phyloP scores from a whole-genome alignment of 805 yeast species.

The Pichia rugopelliculosa region DNA sequence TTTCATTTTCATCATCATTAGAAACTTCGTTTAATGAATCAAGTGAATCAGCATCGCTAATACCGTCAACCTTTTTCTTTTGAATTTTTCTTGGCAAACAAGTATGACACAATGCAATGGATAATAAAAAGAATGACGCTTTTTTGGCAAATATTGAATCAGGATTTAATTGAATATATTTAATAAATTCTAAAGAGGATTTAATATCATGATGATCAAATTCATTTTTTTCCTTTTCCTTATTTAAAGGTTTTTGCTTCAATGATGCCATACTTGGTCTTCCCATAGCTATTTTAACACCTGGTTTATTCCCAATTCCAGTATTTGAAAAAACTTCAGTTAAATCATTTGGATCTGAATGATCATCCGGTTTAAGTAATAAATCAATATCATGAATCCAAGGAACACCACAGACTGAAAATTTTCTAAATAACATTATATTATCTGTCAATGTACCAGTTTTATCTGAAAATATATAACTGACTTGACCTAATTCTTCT shows the following conservation, averaged over 20 bases:
- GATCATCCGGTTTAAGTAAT: conserved; percentile 22
- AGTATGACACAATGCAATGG: conserved; percentile 82
- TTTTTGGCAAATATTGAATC: conserved; percentile 57
- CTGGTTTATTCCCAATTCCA: conserved; percentile 12
- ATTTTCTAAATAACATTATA: conserved; percentile 83
- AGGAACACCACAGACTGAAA: conserved; percentile 79
- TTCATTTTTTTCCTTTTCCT: background rate
- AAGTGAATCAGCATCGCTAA: conserved; percentile 6
- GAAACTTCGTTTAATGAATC: conserved; percentile 19
- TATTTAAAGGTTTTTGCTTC: background rate
- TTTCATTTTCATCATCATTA: background rate
- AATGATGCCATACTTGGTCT: conserved; percentile 53
- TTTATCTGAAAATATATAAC: conserved; percentile 90
- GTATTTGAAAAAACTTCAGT: conserved; percentile 6
- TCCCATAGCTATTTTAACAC: conserved; percentile 32
- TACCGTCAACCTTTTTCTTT: conserved; percentile 13
- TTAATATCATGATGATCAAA: conserved; percentile 34
- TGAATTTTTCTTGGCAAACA: conserved; percentile 59
- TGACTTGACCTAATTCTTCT: conserved; percentile 95
- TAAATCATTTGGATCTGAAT: conserved; percentile 10
- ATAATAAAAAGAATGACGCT: conserved; percentile 71
- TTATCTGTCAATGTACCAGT: conserved; percentile 97
- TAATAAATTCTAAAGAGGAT: conserved; percentile 60
- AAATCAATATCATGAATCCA: conserved; percentile 78
- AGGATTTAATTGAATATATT: conserved; percentile 67